Base-by-base conservation (phyloP, 345 rosid species). In the Balakata baccata region DNA sequence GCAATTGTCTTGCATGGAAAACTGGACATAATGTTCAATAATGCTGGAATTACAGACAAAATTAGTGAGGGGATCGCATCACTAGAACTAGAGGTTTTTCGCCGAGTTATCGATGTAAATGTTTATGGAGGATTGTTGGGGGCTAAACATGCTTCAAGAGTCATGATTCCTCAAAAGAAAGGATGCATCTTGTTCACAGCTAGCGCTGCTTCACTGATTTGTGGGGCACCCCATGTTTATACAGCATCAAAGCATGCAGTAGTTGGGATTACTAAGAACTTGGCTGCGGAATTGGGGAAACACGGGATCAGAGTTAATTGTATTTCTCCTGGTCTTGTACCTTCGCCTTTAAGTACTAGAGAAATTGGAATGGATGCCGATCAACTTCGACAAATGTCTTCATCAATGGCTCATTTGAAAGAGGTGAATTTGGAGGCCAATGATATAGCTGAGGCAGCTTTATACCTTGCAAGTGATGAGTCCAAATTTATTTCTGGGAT, bases 71-170 rank as follows among this genome's bases (percentile, higher is more conserved):
- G 43, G 0, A 45, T 56, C n/a, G 50, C 38, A 10, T 64, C 39
- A 3, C 0, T 39, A 7, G 72, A 66, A 7, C 18, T 43, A 3
- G 66, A 66, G 10, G 6, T 18, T n/a, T 74, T 74, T 41, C 68
- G 29, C n/a, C 51, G 66, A 10, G 69, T 62, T 10, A 17, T 75
- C 5, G 68, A 74, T 0, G 34, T 34, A 17, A 75, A 75, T 51
- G 61, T 58, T 1, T 60, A 51, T 4, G 63, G 73, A 1, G 78
- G 68, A 43, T 61, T 75, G n/a, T 18, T 68, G 20, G 68, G 68
- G 5, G 73, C 78, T 17, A 61, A 75, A 66, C 73, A 75, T 39
- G 78, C 73, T 22, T 41, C 78, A 9, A 50, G 54, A 41, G 73
- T 75, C 11, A 75, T 75, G 78, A 68, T 60, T 11, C 78, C 78